Conservation (phyloP, 1,139 yeast species). For the Saccharomyces pastorianus region DNA sequence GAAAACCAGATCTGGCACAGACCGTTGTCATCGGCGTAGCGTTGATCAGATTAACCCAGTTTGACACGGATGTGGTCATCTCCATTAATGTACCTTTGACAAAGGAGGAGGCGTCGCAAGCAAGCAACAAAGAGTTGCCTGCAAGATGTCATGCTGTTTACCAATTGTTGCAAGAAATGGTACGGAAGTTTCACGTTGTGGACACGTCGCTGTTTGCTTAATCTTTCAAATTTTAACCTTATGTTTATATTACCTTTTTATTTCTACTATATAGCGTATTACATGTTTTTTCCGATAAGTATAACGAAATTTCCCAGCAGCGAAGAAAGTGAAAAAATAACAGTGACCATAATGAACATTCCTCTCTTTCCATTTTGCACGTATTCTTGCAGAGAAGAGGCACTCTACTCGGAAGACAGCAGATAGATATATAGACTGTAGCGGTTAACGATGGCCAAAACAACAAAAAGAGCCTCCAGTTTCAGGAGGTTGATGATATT, state of each 20-base stretch:
- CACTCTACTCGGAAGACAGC: background rate
- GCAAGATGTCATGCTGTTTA: constrained; percentile 30
- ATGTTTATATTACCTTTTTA: background rate
- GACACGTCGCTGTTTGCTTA: constrained; percentile 43
- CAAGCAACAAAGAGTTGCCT: constrained; percentile 19
- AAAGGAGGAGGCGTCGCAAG: constrained; percentile 1
- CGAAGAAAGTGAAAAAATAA: background rate
- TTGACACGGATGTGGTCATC: constrained; percentile 54
- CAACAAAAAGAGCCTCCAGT: constrained; percentile 9
- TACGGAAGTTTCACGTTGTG: constrained; percentile 33
- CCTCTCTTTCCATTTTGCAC: background rate
- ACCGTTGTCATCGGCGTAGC: constrained; percentile 44
- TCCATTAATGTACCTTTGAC: constrained; percentile 48
- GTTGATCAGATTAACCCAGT: constrained; percentile 44
- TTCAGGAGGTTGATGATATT: constrained; percentile 22
- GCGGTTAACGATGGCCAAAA: constrained; percentile 8
- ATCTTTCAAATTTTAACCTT: background rate
- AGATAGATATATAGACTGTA: background rate
- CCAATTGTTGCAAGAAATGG: constrained; percentile 28
- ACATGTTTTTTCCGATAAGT: background rate
- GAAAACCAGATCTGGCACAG: constrained; percentile 33
- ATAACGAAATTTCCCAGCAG: background rate
- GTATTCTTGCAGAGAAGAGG: background rate
- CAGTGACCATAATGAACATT: background rate
- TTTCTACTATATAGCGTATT: background rate